These are phyloP conservation scores for Arthrobotrys pseudoclavata DNA, from an alignment of 2,329 filamentous ascomycete genomes.

Conservation along the genomic window DNA sequence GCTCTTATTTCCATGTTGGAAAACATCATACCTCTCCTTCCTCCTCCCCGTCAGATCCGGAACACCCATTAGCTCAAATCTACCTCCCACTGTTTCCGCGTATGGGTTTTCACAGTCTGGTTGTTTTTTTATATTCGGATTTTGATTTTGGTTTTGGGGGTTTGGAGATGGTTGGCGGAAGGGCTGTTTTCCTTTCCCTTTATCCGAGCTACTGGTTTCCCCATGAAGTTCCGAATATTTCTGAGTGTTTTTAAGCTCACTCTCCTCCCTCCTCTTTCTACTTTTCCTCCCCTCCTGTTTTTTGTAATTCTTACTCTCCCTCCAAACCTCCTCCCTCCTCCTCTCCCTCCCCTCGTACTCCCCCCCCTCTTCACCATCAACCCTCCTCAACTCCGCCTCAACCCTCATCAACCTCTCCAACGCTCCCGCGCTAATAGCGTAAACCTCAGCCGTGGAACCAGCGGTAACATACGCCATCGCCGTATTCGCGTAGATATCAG, in stretches of 20 bases:
- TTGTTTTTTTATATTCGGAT: too few species aligned
- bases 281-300: neutral
- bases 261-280: too few species aligned
- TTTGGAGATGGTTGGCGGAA: too few species aligned
- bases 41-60: neutral
- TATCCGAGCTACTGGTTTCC: too few species aligned
- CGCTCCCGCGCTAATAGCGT: conserved; percentile 7
- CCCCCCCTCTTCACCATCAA: neutral
- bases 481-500: conserved; percentile 1
- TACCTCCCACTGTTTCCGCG: neutral
- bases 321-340: neutral
- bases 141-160: too few species aligned
- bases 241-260: too few species aligned
- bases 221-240: too few species aligned
- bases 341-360: neutral
- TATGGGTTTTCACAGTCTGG: neutral
- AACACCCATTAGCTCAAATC: neutral
- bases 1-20: neutral
- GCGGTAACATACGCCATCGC: conserved; percentile 19
- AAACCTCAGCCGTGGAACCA: conserved; percentile 5
- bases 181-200: too few species aligned
- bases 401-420: conserved; percentile 18
- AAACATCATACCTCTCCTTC: neutral
- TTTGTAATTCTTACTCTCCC: neutral
- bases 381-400: neutral